Base-by-base conservation (phyloP, 2,329 filamentous ascomycete genomes). In the Didymella lethalis region DNA sequence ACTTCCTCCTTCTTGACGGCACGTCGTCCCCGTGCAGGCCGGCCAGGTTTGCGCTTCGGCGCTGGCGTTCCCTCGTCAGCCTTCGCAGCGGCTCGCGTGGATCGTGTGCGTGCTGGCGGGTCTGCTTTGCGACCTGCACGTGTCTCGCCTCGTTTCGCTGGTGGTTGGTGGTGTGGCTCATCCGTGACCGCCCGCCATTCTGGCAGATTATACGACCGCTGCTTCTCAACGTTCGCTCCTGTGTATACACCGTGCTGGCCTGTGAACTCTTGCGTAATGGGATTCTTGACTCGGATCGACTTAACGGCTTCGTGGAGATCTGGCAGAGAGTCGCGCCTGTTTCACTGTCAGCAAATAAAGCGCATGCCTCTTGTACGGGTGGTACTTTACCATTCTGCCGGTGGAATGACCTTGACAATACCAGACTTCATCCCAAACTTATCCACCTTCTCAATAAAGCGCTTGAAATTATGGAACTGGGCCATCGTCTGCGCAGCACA, bases 221-320 rank as follows among this genome's bases (percentile, higher is more conserved):
- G 92, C 79, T 97, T 96, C 71, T 98, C 89, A 59, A 99, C 93
- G 74, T 99, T 99, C 72, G 95, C 92, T 77, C 99, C 95, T 34
- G 94, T 94, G 75, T 97, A 99, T 56, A 92, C 96, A 56, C 95
- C 96, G 74, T 94, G 92, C 50, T 91, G 92, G 41, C 95, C 95
- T 83, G 96, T 94, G 70, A 99, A 99, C 71, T 99, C 95, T 78
- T 99, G 95, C 74, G 93, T 97, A 75, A 99, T 98, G 3, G 95
- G 95, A 66, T 99, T 96, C 78, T 94, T 94, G 72, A 99, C 93
- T 73, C 89, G 90, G 76, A 99, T 91, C 62, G 90, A 89, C 79
- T 97, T 98, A 64, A 99, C 86, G 49, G 92, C 85, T 70, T 97
- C 90, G 72, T 95, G 88, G 62, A 97, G 86, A 36, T 86, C 82